Evolutionary conservation across 805 yeast species (phyloP), one percentile per base, ranked within the genome.

Genomic region (Huiozyma sinensis): DNA sequence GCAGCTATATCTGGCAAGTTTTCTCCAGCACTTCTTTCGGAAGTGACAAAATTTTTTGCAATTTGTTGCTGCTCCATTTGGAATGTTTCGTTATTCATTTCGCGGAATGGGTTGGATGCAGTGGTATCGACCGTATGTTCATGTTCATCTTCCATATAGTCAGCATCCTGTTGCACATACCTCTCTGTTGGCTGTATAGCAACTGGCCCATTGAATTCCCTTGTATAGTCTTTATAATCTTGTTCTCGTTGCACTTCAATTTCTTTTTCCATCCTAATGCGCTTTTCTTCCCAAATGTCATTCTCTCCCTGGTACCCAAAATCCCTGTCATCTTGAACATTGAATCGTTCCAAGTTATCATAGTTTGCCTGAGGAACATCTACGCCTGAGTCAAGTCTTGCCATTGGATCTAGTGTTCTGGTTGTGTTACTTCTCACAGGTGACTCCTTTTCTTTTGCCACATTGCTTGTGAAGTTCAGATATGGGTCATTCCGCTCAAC

Each of bases 401-500:
- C 40, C 6, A 37, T 35, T 28, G 47, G 51, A 37, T 50, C 49
- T 24, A 49, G 32, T 6, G 48, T 47, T 36, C 37, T 39, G 4
- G 40, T 30, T 6, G 34, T 38, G 33, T 31, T 11, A n/a, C 44
- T 36, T 9, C 28, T 9, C 5, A 55, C 63, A 42, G 58, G 42
- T 40, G 56, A 43, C 24, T 17, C 24, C 6, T 40, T 30, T 17
- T 41, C 43, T n/a, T 47, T 41, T n/a, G 46, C 49, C 4, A 60
- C 63, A 31, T 46, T 47, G 33, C 48, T 51, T 4, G 65, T 56
- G 41, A 60, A 61, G 32, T 52, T 55, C 31, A 53, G 42, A 45
- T 61, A 61, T 3, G 50, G 49, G 17, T 56, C 58, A 42, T 60
- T 56, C 13, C 54, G 45, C 8, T 54, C 55, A n/a, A 58, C 52